Evolutionary conservation across 1,284 basidiomycete species (phyloP).

Genomic region (Flammula alnicola): DNA sequence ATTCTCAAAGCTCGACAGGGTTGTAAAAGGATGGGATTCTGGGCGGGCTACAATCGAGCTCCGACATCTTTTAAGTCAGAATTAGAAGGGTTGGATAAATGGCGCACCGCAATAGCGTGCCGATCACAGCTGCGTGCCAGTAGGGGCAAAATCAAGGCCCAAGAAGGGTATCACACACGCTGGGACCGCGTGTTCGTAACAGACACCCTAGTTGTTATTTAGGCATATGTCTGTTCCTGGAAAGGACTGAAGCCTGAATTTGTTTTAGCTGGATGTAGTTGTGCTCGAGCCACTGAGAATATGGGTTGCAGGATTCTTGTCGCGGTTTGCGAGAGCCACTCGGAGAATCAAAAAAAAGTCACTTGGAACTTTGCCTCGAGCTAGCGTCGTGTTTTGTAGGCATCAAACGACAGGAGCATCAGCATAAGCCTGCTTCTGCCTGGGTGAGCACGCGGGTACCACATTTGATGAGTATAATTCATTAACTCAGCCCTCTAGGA

Average conservation of each 20-base stretch:
- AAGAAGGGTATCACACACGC: not conserved
- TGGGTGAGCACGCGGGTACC: too few species aligned
- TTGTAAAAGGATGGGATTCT: not conserved
- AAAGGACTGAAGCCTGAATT: too few species aligned
- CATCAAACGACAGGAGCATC: too few species aligned
- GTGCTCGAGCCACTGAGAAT: too few species aligned
- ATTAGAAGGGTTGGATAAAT: not conserved
- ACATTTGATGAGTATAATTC: too few species aligned
- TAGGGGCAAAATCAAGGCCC: not conserved
- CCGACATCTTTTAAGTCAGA: constrained; percentile 13
- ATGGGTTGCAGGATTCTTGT: constrained; percentile 2
- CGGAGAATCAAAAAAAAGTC: too few species aligned
- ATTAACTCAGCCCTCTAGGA: too few species aligned
- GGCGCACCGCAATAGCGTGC: constrained; percentile 13
- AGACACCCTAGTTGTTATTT: too few species aligned
- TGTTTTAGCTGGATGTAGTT: too few species aligned
- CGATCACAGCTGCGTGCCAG: not conserved
- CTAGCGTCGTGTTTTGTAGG: not conserved
- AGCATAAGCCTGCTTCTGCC: too few species aligned
- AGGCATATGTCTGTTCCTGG: too few species aligned
- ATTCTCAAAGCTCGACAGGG: not conserved
- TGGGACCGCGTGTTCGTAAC: not conserved
- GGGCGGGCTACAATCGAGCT: not conserved
- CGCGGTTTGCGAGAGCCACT: constrained; percentile 4
- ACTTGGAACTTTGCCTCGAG: not conserved